phyloP scores from a whole-genome alignment of 768 basidiomycete species.

The Postia placenta region DNA sequence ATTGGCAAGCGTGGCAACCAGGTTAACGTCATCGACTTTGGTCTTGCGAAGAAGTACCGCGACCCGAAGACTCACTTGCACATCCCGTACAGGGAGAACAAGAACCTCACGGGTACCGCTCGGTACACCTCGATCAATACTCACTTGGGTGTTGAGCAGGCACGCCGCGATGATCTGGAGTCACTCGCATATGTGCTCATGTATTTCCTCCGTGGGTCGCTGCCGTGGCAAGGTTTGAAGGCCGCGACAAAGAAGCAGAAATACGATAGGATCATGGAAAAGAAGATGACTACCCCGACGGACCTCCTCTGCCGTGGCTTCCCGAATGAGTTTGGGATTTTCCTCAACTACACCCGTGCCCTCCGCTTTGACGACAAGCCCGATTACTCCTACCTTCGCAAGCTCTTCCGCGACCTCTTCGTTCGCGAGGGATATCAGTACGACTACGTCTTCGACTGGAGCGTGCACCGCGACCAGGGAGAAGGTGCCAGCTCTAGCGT shows the following conservation, averaged over 20 bases:
- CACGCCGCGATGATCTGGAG: slow-evolving; percentile 95
- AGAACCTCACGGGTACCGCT: slow-evolving; percentile 98
- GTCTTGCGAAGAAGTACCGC: slow-evolving; percentile 99
- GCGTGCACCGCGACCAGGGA: slow-evolving; percentile 74
- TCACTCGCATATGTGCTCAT: slow-evolving; percentile 98
- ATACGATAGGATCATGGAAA: slow-evolving; percentile 99
- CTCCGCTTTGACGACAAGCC: slow-evolving; percentile 99
- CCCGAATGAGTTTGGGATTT: slow-evolving; percentile 99
- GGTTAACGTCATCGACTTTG: slow-evolving; percentile 98
- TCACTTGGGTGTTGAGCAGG: slow-evolving; percentile 96
- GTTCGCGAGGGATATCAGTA: slow-evolving; percentile 98
- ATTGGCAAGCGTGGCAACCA: slow-evolving; percentile 99
- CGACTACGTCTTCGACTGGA: slow-evolving; percentile 99
- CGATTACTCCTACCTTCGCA: slow-evolving; percentile 98
- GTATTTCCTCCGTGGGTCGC: slow-evolving; percentile 98
- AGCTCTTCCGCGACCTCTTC: slow-evolving; percentile 97
- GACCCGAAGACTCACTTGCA: slow-evolving; percentile 99
- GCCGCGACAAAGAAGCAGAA: slow-evolving; percentile 99
- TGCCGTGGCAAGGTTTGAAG: slow-evolving; percentile 99
- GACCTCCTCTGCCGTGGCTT: slow-evolving; percentile 98
- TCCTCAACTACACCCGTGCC: slow-evolving; percentile 98
- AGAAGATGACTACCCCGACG: slow-evolving; percentile 99
- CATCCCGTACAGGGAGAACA: slow-evolving; percentile 99
- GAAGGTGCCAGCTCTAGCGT: slow-evolving; percentile 58
- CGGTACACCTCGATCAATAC: slow-evolving; percentile 99